Evolutionary conservation across 208 protist species (phyloP), one percentile per base, ranked within the genome.

Genomic region (Leptomonas pyrrhocoris): DNA sequence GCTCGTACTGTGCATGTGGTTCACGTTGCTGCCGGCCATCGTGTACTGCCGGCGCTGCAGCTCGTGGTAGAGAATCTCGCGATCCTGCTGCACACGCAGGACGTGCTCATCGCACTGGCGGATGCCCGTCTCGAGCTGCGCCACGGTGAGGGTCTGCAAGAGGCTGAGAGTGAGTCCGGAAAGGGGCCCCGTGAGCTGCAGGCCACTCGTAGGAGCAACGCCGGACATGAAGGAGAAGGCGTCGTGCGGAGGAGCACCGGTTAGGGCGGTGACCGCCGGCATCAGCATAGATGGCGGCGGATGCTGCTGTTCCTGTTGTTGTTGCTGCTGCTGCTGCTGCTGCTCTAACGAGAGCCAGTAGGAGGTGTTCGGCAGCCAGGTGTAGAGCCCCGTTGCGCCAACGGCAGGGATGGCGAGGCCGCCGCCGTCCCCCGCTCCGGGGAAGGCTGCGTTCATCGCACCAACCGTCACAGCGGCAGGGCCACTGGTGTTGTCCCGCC

Each of bases 21-120:
- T 18, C 5, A 18, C 16, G 61, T 28, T 59, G 53, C 40, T 38
- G 65, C 54, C 54, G 43, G 19, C 9, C 46, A 51, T 34, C 4
- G 50, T 12, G 46, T 68, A 57, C 13, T 68, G 50, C 21, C 70
- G 59, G 19, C 70, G 28, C 45, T 75, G 70, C 43, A 75, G 70
- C n/a, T 75, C 70, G 18, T 68, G 60, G 16, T 42, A 25, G 5
- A 75, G 61, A 0, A 68, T 12, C 31, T 75, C 70, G 53, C 70
- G 70, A 21, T 75, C 70, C 18, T 75, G 70, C 30, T 56, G 70
- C 46, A 57, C 40, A 36, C 46, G 50, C 60, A 42, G 13, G 25
- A 68, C 30, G 38, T 75, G 70, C 55, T 27, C 31, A 18, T 75
- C 61, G 25, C 70, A 75, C n/a, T 75, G 70, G 12, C 36, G 61